A percentile compares a stretch with the other conserved stretches of the same genome.
These are phyloP conservation scores for Trichoderma hamatum DNA, from an alignment of 2,329 filamentous ascomycete genomes.

Conservation along the genomic window DNA sequence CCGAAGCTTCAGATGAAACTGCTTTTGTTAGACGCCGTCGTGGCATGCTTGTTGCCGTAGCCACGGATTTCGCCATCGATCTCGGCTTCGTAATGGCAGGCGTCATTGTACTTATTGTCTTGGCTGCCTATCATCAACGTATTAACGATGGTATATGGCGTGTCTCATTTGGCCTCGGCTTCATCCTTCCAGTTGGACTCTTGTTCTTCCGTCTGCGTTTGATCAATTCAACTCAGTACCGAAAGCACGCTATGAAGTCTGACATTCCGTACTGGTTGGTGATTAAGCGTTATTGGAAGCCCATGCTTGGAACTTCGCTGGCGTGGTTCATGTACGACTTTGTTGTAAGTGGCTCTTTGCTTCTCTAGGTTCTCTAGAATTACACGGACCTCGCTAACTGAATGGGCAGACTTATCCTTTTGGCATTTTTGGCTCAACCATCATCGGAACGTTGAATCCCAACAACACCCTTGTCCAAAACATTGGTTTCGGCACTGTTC, in stretches of 20 bases:
- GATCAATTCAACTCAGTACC: conserved; percentile 50
- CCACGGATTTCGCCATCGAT: conserved; percentile 47
- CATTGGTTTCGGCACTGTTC: conserved; percentile 33
- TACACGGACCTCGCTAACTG: too few species aligned
- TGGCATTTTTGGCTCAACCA: conserved; percentile 34
- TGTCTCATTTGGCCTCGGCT: conserved; percentile 37
- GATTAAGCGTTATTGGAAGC: conserved; percentile 45
- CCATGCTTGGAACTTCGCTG: conserved; percentile 54
- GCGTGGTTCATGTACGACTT: conserved; percentile 52
- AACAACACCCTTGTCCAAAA: conserved; percentile 31
- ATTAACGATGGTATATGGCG: conserved; percentile 49
- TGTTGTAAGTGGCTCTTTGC: conserved; percentile 27
- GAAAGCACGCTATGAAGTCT: conserved; percentile 35
- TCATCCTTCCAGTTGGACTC: conserved; percentile 44
- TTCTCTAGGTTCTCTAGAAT: too few species aligned
- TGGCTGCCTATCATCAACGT: conserved; percentile 41
- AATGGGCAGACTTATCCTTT: conserved; percentile 33
- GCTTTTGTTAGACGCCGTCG: conserved; percentile 34
- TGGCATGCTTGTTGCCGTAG: conserved; percentile 42
- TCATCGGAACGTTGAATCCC: conserved; percentile 25
- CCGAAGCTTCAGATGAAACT: conserved; percentile 38
- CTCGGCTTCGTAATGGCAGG: conserved; percentile 45
- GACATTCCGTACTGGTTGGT: conserved; percentile 35
- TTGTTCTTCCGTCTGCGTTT: conserved; percentile 59
- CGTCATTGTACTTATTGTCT: conserved; percentile 49